Conservation (phyloP, 1,139 yeast species). For the Geotrichum aggregatum region DNA sequence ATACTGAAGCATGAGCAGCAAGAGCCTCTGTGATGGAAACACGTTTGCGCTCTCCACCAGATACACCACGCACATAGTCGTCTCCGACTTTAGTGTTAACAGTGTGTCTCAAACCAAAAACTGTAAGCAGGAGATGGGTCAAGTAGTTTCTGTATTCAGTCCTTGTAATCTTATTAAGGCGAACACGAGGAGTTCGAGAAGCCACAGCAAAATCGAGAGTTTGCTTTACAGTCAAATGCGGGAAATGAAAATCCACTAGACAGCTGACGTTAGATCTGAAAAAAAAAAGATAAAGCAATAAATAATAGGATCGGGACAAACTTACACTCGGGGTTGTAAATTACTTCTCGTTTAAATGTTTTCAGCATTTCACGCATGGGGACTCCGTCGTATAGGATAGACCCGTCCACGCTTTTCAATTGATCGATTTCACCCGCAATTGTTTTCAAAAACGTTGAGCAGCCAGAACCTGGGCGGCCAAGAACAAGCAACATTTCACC, state of each 20-base stretch:
- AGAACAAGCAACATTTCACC: constrained; percentile 57
- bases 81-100: constrained; percentile 54
- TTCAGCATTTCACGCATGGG: constrained; percentile 47
- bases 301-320: constrained; percentile 44
- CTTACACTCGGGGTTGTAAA: constrained; percentile 51
- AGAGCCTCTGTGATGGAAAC: constrained; percentile 58
- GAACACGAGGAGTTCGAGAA: constrained; percentile 50
- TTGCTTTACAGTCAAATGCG: constrained; percentile 56
- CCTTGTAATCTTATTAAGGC: constrained; percentile 49
- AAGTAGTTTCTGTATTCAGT: constrained; percentile 45
- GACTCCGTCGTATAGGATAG: constrained; percentile 50
- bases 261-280: background rate
- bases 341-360: constrained; percentile 47
- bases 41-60: constrained; percentile 60
- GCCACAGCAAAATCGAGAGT: constrained; percentile 56
- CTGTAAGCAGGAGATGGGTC: constrained; percentile 49
- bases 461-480: constrained; percentile 64
- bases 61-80: constrained; percentile 55
- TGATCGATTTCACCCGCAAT: constrained; percentile 48
- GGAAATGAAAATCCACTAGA: constrained; percentile 51
- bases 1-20: constrained; percentile 52
- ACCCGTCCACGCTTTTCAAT: constrained; percentile 39
- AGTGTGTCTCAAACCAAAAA: constrained; percentile 54
- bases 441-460: constrained; percentile 54
- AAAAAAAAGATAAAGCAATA: background rate